phyloP scores from a whole-genome alignment of 2,329 filamentous ascomycete genomes.

The Aspergillus neoniger region DNA sequence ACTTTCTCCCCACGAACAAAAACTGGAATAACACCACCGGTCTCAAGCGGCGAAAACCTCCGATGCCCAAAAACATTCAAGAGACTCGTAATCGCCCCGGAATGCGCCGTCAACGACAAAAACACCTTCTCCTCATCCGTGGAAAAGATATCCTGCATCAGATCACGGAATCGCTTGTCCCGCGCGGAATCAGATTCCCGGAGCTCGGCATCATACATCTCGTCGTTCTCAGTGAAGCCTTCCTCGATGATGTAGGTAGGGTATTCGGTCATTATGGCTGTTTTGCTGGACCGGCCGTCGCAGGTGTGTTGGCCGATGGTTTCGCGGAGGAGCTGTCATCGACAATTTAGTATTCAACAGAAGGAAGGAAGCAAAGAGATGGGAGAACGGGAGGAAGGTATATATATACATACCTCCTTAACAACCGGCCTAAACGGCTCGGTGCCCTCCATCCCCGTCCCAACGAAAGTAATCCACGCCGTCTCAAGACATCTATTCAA shows the following conservation, averaged over 20 bases:
- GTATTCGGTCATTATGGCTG: slow-evolving; percentile 52
- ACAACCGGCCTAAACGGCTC: slow-evolving; percentile 56
- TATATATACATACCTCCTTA: too few relatives aligned
- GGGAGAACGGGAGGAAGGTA: too few relatives aligned
- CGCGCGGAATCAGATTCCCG: slow-evolving; percentile 54
- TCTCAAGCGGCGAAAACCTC: slow-evolving; percentile 46
- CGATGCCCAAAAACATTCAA: slow-evolving; percentile 51
- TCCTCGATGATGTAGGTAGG: slow-evolving; percentile 55
- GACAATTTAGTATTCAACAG: too few relatives aligned
- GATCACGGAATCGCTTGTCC: slow-evolving; percentile 46
- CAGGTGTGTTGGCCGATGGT: slow-evolving; percentile 64
- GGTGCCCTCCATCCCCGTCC: slow-evolving; percentile 48
- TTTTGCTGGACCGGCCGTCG: slow-evolving; percentile 55
- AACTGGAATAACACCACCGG: slow-evolving; percentile 55
- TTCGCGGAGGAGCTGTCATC: slow-evolving; percentile 56
- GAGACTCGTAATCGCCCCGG: slow-evolving; percentile 59
- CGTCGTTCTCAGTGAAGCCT: slow-evolving; percentile 57
- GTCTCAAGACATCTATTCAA: slow-evolving; percentile 61
- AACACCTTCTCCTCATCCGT: slow-evolving; percentile 48
- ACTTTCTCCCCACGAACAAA: slow-evolving; percentile 48
- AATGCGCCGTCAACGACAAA: slow-evolving; percentile 60
- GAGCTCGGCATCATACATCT: slow-evolving; percentile 52
- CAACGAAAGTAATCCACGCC: slow-evolving; percentile 55
- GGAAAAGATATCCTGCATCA: slow-evolving; percentile 57
- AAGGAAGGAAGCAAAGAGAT: too few relatives aligned